A percentile compares a stretch with the other conserved stretches of the same genome.
Evolutionary conservation across 1,284 basidiomycete genomes (phyloP).

Genomic region (Fistulinella staudtii): DNA sequence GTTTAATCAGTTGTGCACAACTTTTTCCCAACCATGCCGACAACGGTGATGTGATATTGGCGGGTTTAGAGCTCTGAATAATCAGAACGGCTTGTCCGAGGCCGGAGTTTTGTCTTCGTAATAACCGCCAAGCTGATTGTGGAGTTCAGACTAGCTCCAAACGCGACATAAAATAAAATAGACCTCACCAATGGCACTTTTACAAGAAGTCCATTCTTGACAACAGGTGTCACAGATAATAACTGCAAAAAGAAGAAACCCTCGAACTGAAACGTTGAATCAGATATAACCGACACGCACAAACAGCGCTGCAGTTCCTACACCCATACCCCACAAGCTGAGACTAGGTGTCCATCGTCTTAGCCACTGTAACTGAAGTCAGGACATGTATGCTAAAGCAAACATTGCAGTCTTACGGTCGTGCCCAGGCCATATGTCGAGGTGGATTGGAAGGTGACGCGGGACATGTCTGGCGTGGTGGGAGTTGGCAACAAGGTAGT

Average conservation of each 20-base stretch:
- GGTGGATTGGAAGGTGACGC: constrained; percentile 20
- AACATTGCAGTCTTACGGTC: constrained; percentile 16
- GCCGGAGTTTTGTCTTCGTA: constrained; percentile 74
- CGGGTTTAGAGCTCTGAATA: constrained; percentile 9
- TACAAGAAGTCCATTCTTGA: constrained; percentile 54
- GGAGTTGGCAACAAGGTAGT: neutral
- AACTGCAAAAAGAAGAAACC: constrained; percentile 36
- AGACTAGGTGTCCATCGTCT: constrained; percentile 58
- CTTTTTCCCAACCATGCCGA: constrained; percentile 8
- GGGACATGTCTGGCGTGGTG: constrained; percentile 19
- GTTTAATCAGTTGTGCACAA: constrained; percentile 2
- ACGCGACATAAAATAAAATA: constrained; percentile 4
- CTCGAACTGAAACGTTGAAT: constrained; percentile 1
- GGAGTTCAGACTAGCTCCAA: constrained; percentile 2
- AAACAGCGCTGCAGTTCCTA: constrained; percentile 60
- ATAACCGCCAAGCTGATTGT: constrained; percentile 56
- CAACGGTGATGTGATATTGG: constrained; percentile 7
- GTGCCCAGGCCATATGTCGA: constrained; percentile 19
- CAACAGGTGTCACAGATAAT: constrained; percentile 64
- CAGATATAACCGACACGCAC: constrained; percentile 40
- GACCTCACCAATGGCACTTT: constrained; percentile 56
- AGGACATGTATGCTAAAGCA: neutral
- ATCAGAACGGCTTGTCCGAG: constrained; percentile 78
- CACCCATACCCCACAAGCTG: constrained; percentile 66
- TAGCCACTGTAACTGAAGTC: constrained; percentile 33